Base-by-base conservation (phyloP, 768 basidiomycete genomes). In the Lyophyllum shimeji region DNA sequence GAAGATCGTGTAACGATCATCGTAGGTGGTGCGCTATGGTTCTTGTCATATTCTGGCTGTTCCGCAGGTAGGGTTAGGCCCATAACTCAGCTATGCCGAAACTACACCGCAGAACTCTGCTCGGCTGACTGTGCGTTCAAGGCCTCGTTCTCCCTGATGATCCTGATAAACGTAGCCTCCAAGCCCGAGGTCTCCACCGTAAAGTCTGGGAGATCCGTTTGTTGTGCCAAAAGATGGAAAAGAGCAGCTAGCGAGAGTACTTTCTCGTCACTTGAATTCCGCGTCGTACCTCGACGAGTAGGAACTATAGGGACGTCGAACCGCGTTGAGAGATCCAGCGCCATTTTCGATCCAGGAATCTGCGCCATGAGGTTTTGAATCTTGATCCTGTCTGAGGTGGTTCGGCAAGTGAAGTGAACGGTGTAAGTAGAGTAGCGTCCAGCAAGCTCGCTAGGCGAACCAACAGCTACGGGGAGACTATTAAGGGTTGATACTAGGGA, bases 391-490 rank as follows among this genome's bases (percentile, higher is more conserved):
- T 87, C 86, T 50, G 84, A 83, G 64, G 90, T 88, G 12, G 89
- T 82, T 37, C 34, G 34, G 12, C 34, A 37, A 13, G 34, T 8
- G 15, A 37, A 37, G 34, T 37, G 34, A 13, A 37, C 34, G 62
- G 89, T 87, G 66, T 92, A 91, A 0, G 78, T 82, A 4, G 85
- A 83, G 62, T 90, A 86, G 17, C 87, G 84, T n/a, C 79, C 72
- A 1, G 82, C 81, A 4, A 90, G 78, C 2, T 78, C 75, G 24
- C 80, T 77, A 1, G 81, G 83, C 2, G 87, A 85, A 1, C 87
- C 88, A 46, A 90, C 74, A 57, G 87, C 89, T 85, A 50, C 18
- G 43, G 20, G 20, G 3, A 20, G 7, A 17, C 7, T 6, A 2
- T 7, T 21, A 3, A 42, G 40, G 7, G 6, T n/a, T 39, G 7